Percentiles rank a stretch among this genome's conserved stretches.
Conservation (phyloP, 768 basidiomycete species). For the Termitomyces bulborhizus region DNA sequence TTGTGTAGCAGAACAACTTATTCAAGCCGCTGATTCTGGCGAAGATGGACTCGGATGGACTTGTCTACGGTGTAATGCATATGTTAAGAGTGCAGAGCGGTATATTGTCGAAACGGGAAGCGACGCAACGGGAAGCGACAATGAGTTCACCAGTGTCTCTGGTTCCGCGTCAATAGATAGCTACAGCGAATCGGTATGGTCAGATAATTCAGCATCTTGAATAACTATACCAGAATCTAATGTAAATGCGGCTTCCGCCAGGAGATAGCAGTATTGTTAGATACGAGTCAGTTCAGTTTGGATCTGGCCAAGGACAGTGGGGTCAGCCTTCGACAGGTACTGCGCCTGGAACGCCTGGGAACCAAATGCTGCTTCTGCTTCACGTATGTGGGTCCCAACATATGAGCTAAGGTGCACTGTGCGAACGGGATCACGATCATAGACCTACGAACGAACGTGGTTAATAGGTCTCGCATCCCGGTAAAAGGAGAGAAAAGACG, state of each 20-base stretch:
- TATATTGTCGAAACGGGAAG: constrained; percentile 35
- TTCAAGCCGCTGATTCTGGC: constrained; percentile 63
- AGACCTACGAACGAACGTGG: constrained; percentile 40
- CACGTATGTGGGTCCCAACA: constrained; percentile 51
- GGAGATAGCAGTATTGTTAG: constrained; percentile 2
- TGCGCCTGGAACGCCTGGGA: constrained; percentile 48
- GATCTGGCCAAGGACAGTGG: constrained; percentile 68
- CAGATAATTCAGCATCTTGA: constrained; percentile 20
- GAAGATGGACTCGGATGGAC: constrained; percentile 61
- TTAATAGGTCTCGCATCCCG: background rate
- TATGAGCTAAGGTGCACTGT: constrained; percentile 55
- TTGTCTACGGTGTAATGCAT: constrained; percentile 74
- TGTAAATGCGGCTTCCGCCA: background rate
- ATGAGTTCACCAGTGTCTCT: constrained; percentile 56
- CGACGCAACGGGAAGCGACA: constrained; percentile 43
- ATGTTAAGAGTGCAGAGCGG: constrained; percentile 60
- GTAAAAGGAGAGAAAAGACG: constrained; percentile 16
- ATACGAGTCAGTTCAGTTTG: constrained; percentile 39
- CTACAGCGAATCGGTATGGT: constrained; percentile 41
- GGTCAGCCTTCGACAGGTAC: constrained; percentile 65
- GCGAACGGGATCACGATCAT: constrained; percentile 68
- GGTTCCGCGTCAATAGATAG: constrained; percentile 52
- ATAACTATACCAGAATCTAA: background rate
- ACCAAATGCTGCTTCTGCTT: constrained; percentile 59
- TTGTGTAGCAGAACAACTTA: constrained; percentile 81